Base-by-base conservation (phyloP, 306 rosid genomes). In the Prinsepia uniflora region DNA sequence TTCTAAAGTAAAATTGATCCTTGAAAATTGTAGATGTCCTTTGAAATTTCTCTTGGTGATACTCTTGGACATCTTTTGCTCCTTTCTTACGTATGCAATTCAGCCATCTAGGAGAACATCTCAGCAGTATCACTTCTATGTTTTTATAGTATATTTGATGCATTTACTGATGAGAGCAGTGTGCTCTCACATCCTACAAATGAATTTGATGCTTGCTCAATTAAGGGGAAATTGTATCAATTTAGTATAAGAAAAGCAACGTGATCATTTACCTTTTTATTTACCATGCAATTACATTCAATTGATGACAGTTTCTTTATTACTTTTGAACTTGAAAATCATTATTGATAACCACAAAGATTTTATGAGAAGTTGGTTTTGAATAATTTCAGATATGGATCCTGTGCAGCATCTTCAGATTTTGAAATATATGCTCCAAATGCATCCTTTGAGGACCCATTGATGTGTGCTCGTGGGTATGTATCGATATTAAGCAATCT, bases 391-490 rank as follows among this genome's bases (percentile, higher is more conserved):
- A 90, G 96, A 49, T 90, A 92, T 75, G 91, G 87, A 39, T 79
- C 96, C 12, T 11, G 67, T 72, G 95, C 95, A 13, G 85, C 95
- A 3, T 73, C 91, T 74, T 75, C 24, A 1, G 96, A 92, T 81
- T 90, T 90, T 53, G 87, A 92, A 78, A 86, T 92, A 67, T 88
- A 90, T 70, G 81, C 86, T 24, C 75, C 81, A 0, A 6, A 86
- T 82, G 96, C 96, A 64, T 80, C 98, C 22, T 90, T 88, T 46
- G 98, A 92, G 84, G 96, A 92, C 66, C 98, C 98, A 30, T 84
- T 90, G 43, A 90, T 90, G 90, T 24, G 79, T 15, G 96, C 98
- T 1, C 78, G 53, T 6, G 98, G 98, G 96, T 89, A 76, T 45
- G 78, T 22, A 39, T 39, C 41, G 3, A 8, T 24, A 18, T 34